Conservation (phyloP, 1,284 basidiomycete genomes). For the Sporisorium iseilematis-ciliati region DNA sequence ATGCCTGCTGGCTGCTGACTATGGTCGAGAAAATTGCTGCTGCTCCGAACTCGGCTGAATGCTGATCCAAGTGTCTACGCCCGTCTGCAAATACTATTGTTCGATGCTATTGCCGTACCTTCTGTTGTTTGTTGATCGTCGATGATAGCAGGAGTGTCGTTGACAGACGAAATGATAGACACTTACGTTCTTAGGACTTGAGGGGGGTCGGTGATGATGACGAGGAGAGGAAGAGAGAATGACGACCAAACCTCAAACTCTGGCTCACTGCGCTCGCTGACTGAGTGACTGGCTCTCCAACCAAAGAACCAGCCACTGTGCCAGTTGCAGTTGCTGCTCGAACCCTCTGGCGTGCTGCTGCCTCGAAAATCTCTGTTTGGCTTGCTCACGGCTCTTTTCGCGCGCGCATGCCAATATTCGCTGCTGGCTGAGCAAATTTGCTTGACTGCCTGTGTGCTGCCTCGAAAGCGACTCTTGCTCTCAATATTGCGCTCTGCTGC, state of each 20-base stretch:
- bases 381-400: slow-evolving; percentile 7
- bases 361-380: slow-evolving; percentile 16
- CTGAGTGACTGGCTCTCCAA: slow-evolving; percentile 5
- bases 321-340: background rate
- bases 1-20: background rate
- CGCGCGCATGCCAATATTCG: slow-evolving; percentile 1
- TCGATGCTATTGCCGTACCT: slow-evolving; percentile 14
- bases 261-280: slow-evolving; percentile 16
- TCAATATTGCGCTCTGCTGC: slow-evolving; percentile 5
- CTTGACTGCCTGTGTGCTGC: background rate
- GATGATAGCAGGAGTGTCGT: slow-evolving; percentile 28
- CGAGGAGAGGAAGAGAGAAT: slow-evolving; percentile 40
- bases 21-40: background rate
- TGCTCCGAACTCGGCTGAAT: slow-evolving; percentile 4
- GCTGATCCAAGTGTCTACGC: slow-evolving; percentile 4
- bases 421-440: background rate
- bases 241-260: slow-evolving; percentile 46
- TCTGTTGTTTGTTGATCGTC: slow-evolving; percentile 2
- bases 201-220: slow-evolving; percentile 49
- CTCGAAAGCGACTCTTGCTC: background rate
- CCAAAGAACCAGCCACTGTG: slow-evolving; percentile 15
- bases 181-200: slow-evolving; percentile 54
- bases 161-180: slow-evolving; percentile 9
- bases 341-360: slow-evolving; percentile 14
- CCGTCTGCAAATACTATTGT: background rate